Evolutionary conservation across 2,329 filamentous ascomycete species (phyloP).

Genomic region (Ceratocystiopsis brevicomis): DNA sequence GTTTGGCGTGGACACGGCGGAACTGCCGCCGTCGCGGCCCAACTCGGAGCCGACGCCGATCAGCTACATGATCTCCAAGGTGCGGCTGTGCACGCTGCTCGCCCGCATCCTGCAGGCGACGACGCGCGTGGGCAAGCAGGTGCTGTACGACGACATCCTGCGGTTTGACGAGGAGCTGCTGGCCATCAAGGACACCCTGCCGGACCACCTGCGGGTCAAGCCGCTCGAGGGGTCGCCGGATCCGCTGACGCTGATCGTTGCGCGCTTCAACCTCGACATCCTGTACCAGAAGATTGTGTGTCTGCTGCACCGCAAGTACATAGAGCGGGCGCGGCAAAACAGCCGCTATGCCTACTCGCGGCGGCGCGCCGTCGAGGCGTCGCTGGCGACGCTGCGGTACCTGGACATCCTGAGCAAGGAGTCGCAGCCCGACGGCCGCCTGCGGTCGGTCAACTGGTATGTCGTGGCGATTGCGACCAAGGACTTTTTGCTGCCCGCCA

Average conservation of each 20-base stretch:
- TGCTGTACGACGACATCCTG: constrained; percentile 46
- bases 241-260: constrained; percentile 68
- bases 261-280: constrained; percentile 67
- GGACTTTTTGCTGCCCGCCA: constrained; percentile 73
- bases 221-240: constrained; percentile 60
- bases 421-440: constrained; percentile 48
- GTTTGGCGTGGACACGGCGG: constrained; percentile 48
- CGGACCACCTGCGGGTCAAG: constrained; percentile 61
- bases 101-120: constrained; percentile 52
- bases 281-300: constrained; percentile 79
- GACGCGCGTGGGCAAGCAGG: constrained; percentile 32
- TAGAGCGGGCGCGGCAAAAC: constrained; percentile 59
- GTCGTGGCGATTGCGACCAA: constrained; percentile 62
- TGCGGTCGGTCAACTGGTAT: constrained; percentile 60
- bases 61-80: constrained; percentile 61
- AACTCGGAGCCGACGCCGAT: constrained; percentile 55
- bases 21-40: constrained; percentile 48
- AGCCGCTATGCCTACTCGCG: constrained; percentile 70
- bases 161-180: constrained; percentile 42
- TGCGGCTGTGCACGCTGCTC: constrained; percentile 47
- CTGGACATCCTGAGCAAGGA: constrained; percentile 60
- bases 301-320: constrained; percentile 73
- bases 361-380: constrained; percentile 67
- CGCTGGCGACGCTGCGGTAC: constrained; percentile 61
- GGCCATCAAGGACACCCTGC: constrained; percentile 46